Base-by-base conservation (phyloP, 2,329 filamentous ascomycete genomes). In the Xylaria sp. region DNA sequence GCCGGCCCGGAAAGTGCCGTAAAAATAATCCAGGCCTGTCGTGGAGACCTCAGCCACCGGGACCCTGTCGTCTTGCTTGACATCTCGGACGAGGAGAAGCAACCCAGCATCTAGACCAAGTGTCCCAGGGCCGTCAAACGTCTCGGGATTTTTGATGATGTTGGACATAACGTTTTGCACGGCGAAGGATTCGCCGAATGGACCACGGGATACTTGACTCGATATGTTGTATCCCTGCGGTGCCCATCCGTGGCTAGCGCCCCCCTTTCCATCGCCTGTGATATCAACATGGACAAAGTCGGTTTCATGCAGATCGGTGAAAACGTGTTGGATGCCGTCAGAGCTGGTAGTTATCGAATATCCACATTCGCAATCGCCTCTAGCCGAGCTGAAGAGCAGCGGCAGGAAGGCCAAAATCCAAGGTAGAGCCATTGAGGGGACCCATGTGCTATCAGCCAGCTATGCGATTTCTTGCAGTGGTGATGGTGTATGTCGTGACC, bases 241-340 rank as follows among this genome's bases (percentile, higher is more conserved):
- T 29, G 81, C 77, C 92, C 92, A 95, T 12, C 74, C 76, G 35
- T 76, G 72, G 25, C 68, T 69, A 10, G 71, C 71, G 13, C 66
- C 70, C 4, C 60, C 70, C 32, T 65, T 55, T 71, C 90, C 85
- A 2, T 85, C 81, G 72, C 88, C 83, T 4, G 81, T 75, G 18
- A 83, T 80, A 55, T 80, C 73, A 44, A 87, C 76, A 68, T 87
- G 87, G 2, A 89, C 81, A 76, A 94, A 94, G 80, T 94, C 90
- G 23, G 90, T 90, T 76, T 94, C 92, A 60, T 93, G 79, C 12
- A 89, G 76, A 68, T 94, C 89, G 2, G 90, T 93, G 77, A 92
- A 94, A 61, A 91, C 76, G 48, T 83, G 79, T 55, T 79, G 75
- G 6, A 74, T 66, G 3, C 76, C 72, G 32, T 81, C 79, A 54